Evolutionary conservation across 257 asterid species (phyloP).

Genomic region (Verbena officinalis): DNA sequence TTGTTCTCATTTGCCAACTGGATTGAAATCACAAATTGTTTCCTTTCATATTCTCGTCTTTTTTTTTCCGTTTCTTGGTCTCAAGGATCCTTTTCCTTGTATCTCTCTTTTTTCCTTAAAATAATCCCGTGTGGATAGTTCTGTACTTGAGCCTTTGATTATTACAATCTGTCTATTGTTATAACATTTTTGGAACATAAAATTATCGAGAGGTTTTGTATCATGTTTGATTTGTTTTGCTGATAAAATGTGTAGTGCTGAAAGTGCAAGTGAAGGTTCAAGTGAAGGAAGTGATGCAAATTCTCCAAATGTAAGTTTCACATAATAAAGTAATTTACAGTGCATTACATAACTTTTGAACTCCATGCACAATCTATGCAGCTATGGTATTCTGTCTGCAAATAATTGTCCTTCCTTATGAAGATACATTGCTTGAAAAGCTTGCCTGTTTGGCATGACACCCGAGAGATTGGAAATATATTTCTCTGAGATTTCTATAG

Average conservation of each 20-base stretch:
- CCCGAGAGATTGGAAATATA: background rate
- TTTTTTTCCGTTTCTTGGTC: background rate
- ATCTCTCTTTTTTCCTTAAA: conserved; percentile 14
- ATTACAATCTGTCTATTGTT: background rate
- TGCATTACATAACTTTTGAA: background rate
- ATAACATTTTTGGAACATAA: background rate
- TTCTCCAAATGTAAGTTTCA: conserved; percentile 81
- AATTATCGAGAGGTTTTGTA: background rate
- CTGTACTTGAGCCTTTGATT: background rate
- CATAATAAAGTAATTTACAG: conserved; percentile 1
- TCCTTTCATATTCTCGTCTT: too few species aligned
- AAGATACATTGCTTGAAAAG: background rate
- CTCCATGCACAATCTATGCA: background rate
- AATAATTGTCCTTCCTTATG: conserved; percentile 1
- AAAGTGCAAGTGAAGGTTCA: conserved; percentile 86
- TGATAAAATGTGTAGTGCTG: conserved; percentile 64
- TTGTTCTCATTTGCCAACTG: conserved; percentile 20
- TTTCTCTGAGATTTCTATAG: conserved; percentile 1
- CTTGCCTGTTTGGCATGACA: background rate
- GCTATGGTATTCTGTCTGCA: background rate
- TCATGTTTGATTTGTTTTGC: background rate
- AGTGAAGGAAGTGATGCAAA: conserved; percentile 89
- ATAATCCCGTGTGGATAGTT: background rate
- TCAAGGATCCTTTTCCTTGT: background rate
- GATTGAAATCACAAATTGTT: background rate